phyloP scores from a whole-genome alignment of 2,329 filamentous ascomycete species.

The Catunica adiposa region DNA sequence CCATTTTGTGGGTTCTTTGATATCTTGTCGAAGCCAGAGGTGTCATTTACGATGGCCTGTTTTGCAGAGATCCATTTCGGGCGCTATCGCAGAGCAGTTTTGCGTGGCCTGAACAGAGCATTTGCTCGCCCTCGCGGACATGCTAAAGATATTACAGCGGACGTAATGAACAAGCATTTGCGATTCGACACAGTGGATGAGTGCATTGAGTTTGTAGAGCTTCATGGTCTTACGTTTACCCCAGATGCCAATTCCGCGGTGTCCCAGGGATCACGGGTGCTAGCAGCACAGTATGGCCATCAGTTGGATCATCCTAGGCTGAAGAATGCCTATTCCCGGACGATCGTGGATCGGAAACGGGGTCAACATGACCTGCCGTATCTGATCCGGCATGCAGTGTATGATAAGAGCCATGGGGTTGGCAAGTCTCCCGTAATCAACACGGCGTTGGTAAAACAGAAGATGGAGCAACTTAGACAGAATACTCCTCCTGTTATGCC shows the following conservation, averaged over 20 bases:
- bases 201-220: slow-evolving; percentile 46
- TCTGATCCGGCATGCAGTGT: slow-evolving; percentile 40
- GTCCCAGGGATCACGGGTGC: slow-evolving; percentile 20
- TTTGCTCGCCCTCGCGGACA: slow-evolving; percentile 40
- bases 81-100: slow-evolving; percentile 39
- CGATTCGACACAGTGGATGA: slow-evolving; percentile 52
- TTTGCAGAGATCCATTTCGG: slow-evolving; percentile 53
- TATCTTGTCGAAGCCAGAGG: slow-evolving; percentile 37
- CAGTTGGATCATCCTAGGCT: slow-evolving; percentile 33
- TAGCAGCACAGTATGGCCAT: slow-evolving; percentile 23
- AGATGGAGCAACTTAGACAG: background rate
- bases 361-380: slow-evolving; percentile 33
- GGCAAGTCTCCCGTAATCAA: background rate
- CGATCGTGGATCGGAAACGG: slow-evolving; percentile 44
- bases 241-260: slow-evolving; percentile 21
- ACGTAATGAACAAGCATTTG: slow-evolving; percentile 39
- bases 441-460: background rate
- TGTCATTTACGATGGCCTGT: slow-evolving; percentile 55
- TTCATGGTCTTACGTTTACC: slow-evolving; percentile 38
- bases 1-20: slow-evolving; percentile 40
- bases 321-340: slow-evolving; percentile 38
- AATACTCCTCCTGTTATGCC: background rate
- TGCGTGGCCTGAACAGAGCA: slow-evolving; percentile 37
- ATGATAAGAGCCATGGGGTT: slow-evolving; percentile 21
- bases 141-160: slow-evolving; percentile 43